Evolutionary conservation across 192 early-diverging fungal genomes (phyloP), one percentile per base, ranked within the genome.

Genomic region (Mortierella antarctica): DNA sequence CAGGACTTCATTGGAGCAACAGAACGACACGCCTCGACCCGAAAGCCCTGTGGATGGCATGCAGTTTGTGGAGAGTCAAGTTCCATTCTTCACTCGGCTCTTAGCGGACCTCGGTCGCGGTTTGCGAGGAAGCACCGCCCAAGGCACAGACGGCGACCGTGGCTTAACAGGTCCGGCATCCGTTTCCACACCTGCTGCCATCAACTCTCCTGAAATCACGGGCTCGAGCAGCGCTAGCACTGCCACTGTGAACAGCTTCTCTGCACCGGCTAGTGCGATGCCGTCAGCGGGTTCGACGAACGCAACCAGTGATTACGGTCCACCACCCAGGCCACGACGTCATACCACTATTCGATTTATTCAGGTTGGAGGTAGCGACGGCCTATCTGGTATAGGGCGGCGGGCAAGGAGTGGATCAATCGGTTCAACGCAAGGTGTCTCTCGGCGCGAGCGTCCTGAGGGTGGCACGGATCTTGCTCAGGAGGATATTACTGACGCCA

Each of bases 401-500:
- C 68, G 68, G 48, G 44, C 59, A 6, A 53, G 70, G 18, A 63
- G 53, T 21, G 52, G 53, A 4, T 63, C 70, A n/a, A 9, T 46
- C 8, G 50, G 23, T 2, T 45, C 56, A 56, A 62, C 62, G 23
- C 71, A 65, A 20, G 54, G 42, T 11, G 51, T 45, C 6, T 48
- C 55, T 31, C 71, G 46, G 7, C 39, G 53, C 40, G 70, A 71
- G 39, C 41, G 21, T 17, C 15, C 51, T 7, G 70, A 70, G 9
- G 20, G 31, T 18, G 13, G 51, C 9, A 62, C 60, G 7, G 23
- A 46, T 3, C 40, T 46, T 11, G 53, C 40, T 15, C 59, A 45
- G 8, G 71, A 73, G 9, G 71, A 73, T 17, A 45, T 73, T 42
- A 49, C 62, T 11, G 71, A 73, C 20, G 63, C 71, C 9, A 73